Evolutionary conservation across 23 red algal species (phyloP), one percentile per base, ranked within the genome.

Genomic region (Gracilaria gracilis): DNA sequence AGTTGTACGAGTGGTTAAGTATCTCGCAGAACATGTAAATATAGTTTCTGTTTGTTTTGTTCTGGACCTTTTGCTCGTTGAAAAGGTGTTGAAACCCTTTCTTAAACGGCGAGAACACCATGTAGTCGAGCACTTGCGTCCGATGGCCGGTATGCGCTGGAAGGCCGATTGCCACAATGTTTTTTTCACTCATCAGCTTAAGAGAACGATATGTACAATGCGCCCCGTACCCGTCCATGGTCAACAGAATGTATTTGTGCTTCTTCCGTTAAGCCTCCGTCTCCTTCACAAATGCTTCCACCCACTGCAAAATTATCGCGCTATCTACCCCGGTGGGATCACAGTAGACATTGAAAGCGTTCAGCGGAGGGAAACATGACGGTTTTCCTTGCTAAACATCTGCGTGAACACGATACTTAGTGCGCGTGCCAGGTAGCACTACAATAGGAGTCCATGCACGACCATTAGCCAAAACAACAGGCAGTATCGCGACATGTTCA

Each of bases 381-480:
- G 16, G 54, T 19, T 2, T 58, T 15, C 19, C 54, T 2, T 15
- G 54, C 23, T 58, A 12, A 21, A 31, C 25, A 28, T 51, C 1
- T 9, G 24, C 21, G 0, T 35, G 13, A 48, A 29, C 4, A 35
- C 25, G 25, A 9, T 28, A 78, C 28, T 78, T 78, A 3, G 73
- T 36, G 0, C 25, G 0, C 4, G 42, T 78, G 0, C 31, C 73
- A 27, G 42, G 73, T 35, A 78, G 50, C 25, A 78, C 14, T 16
- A 78, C 73, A 48, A 46, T 23, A 4, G 31, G 73, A 9, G 73
- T 78, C 73, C 73, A 78, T 2, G 37, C 14, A 48, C 9, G 3
- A 3, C 37, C 73, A 54, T 78, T 35, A 4, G 36, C 73, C 12
- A 35, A 78, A 19, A 78, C 73, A 39, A 46, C 73, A 40, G 73